These are phyloP conservation scores for Aspergillus wentii DNA, from an alignment of 495 filamentous ascomycete genomes.

Conservation along the genomic window DNA sequence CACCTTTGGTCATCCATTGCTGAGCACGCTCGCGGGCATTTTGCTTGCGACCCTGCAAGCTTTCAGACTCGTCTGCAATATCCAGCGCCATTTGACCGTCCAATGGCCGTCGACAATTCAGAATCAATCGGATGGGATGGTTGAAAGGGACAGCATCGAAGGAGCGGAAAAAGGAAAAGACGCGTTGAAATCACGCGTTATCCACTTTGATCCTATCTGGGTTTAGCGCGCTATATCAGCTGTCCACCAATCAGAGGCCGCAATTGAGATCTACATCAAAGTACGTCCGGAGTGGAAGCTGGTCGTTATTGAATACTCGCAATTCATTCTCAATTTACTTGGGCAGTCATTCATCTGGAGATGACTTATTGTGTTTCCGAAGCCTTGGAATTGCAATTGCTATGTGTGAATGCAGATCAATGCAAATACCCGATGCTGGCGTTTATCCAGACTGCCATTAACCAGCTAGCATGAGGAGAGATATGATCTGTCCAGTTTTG, in stretches of 20 bases:
- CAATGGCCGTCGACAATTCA: not conserved
- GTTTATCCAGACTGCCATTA: too few relatives aligned
- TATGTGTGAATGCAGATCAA: too few relatives aligned
- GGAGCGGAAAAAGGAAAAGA: constrained; percentile 5
- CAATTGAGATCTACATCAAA: not conserved
- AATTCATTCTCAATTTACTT: too few relatives aligned
- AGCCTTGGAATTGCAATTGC: too few relatives aligned
- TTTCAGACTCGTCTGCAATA: constrained; percentile 12
- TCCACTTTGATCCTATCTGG: constrained; percentile 34
- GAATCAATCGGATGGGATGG: not conserved
- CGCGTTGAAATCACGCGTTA: constrained; percentile 29
- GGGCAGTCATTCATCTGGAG: too few relatives aligned
- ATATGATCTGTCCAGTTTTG: too few relatives aligned
- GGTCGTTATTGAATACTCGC: not conserved
- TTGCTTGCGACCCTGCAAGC: constrained; percentile 9
- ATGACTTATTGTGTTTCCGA: too few relatives aligned
- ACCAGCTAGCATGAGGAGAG: too few relatives aligned
- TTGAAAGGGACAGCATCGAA: constrained; percentile 1
- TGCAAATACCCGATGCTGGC: too few relatives aligned
- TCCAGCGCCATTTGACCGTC: constrained; percentile 14
- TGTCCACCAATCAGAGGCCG: constrained; percentile 10
- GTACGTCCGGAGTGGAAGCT: too few relatives aligned
- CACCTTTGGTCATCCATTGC: constrained; percentile 58
- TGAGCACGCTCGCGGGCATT: constrained; percentile 45
- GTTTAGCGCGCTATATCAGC: constrained; percentile 17